Evolutionary conservation across 306 rosid species (phyloP), one percentile per base, ranked within the genome.

Genomic region (Quercus suber): DNA sequence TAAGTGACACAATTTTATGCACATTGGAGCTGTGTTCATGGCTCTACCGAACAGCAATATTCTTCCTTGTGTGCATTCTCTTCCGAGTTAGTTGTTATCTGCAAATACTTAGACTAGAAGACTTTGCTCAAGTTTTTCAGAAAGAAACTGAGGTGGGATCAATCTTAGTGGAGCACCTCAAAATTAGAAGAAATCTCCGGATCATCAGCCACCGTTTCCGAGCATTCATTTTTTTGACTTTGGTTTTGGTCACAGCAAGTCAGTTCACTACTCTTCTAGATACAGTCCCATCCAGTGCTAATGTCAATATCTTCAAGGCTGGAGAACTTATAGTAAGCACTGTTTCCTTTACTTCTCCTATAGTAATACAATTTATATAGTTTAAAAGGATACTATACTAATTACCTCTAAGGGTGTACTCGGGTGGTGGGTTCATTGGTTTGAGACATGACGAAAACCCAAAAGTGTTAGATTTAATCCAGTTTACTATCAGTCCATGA

Each of bases 121-220:
- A 81, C 41, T 92, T 89, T 41, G 97, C 92, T 15, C 82, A 60
- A 68, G 84, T 85, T 53, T 95, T 95, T 27, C 92, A 79, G 41
- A 75, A 77, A 75, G 92, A 95, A 74, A 87, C 92, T 15, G 94
- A 91, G 21, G 94, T 91, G 61, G 91, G 77, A 18, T 35, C 86
- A 15, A 90, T 95, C 90, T 85, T 95, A 75, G 49, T 82, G 69
- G 92, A 91, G 28, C 98, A 95, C 87, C 81, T 89, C 20, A 86
- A 77, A 73, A 72, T 90, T 65, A 87, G 93, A 81, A 93, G 90
- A 75, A 87, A 84, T 21, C 82, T 92, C 4, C 79, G 87, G 33
- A 73, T 85, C 73, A 90, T 92, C 31, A 95, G 99, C 87, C 99
- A 95, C 49, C 92, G 97, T 3, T 95, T 92, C 69, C 87, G 98